Percentiles rank a stretch among this genome's conserved stretches.
phyloP scores from a whole-genome alignment of 1,284 basidiomycete genomes.

The Pyrrhoderma lamaoense region DNA sequence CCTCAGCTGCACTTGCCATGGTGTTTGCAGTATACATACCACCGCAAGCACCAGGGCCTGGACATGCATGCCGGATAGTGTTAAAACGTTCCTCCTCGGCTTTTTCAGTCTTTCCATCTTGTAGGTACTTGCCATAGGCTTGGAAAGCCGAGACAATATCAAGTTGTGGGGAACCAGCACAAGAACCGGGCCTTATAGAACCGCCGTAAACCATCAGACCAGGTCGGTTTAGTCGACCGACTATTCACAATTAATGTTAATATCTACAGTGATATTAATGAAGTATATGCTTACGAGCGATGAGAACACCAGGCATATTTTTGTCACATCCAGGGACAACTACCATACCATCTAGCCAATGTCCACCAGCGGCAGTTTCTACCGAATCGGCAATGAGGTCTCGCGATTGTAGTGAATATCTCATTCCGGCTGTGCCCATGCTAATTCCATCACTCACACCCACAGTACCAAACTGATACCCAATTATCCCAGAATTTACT shows the following conservation, averaged over 20 bases:
- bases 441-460: conserved; percentile 98
- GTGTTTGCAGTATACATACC: conserved; percentile 98
- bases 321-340: conserved; percentile 96
- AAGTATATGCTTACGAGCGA: conserved; percentile 64
- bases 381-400: conserved; percentile 97
- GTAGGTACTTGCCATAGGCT: conserved; percentile 87
- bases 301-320: conserved; percentile 95
- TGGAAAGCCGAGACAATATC: conserved; percentile 97
- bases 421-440: conserved; percentile 92
- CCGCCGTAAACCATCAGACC: conserved; percentile 97
- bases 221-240: conserved; percentile 90
- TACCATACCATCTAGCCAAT: conserved; percentile 98
- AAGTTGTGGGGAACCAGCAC: conserved; percentile 70
- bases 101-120: conserved; percentile 76
- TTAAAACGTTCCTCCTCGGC: conserved; percentile 80
- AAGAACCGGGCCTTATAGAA: conserved; percentile 85
- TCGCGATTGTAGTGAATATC: conserved; percentile 90
- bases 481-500: conserved; percentile 68
- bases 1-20: conserved; percentile 90
- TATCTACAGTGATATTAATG: conserved; percentile 19
- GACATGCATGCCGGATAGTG: conserved; percentile 87
- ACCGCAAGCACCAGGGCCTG: conserved; percentile 93
- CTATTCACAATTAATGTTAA: conserved; percentile 34
- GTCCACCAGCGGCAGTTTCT: conserved; percentile 92
- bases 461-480: conserved; percentile 96